These are phyloP conservation scores for Cryptococcus depauperatus DNA, from an alignment of 1,284 basidiomycete species.

Conservation along the genomic window DNA sequence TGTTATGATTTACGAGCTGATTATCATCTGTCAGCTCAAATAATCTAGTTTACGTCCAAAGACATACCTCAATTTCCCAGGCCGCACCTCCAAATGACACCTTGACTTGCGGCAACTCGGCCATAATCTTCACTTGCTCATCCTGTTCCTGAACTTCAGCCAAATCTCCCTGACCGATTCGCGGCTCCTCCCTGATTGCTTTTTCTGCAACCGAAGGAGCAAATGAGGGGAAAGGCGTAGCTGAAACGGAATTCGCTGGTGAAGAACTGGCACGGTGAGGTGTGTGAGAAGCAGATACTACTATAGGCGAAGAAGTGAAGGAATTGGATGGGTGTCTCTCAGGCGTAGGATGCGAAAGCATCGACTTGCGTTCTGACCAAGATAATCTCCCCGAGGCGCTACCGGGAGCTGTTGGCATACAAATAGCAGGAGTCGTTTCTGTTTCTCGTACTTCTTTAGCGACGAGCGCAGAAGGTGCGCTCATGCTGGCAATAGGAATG, in stretches of 20 bases:
- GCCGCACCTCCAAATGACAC: conserved; percentile 20
- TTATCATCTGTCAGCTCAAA: background rate
- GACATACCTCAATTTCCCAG: conserved; percentile 31
- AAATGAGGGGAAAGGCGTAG: background rate
- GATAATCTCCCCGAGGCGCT: conserved; percentile 10
- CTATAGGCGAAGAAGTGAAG: background rate
- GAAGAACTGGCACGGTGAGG: background rate
- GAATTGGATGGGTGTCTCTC: background rate
- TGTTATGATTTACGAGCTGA: conserved; percentile 23
- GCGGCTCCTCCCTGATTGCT: conserved; percentile 1
- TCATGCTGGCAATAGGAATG: background rate
- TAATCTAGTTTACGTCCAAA: background rate
- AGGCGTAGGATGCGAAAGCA: conserved; percentile 2
- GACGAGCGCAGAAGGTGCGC: background rate
- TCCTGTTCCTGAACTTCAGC: conserved; percentile 17
- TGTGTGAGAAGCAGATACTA: background rate
- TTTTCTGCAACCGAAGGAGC: background rate
- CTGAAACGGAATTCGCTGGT: background rate
- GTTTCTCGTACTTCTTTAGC: background rate
- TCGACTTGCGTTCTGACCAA: conserved; percentile 19
- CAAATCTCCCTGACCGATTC: conserved; percentile 12
- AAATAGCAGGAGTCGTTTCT: background rate
- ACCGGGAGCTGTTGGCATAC: background rate
- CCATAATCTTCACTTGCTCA: conserved; percentile 24
- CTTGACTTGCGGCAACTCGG: conserved; percentile 27